These are phyloP conservation scores for Cicer pinnatifidum DNA, from an alignment of 306 rosid genomes.

Conservation along the genomic window DNA sequence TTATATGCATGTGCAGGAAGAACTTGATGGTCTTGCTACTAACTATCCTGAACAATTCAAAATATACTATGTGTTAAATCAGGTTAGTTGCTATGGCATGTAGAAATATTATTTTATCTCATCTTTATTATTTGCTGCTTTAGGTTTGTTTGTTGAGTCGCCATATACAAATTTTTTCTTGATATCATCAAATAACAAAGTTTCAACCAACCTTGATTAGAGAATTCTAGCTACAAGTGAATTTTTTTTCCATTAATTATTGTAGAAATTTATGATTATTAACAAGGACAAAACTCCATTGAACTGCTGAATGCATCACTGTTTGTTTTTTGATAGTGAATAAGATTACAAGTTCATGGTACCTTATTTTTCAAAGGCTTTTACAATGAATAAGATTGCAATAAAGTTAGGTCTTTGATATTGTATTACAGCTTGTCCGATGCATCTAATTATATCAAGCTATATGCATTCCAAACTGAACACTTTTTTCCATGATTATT, in stretches of 20 bases:
- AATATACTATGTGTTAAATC: conserved; percentile 77
- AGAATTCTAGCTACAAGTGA: neutral
- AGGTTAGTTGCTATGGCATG: conserved; percentile 58
- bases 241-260: neutral
- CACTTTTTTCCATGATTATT: neutral
- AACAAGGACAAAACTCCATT: conserved; percentile 15
- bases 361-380: neutral
- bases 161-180: neutral
- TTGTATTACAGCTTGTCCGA: neutral
- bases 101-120: conserved; percentile 28
- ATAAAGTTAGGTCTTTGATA: neutral
- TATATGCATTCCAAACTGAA: conserved; percentile 18
- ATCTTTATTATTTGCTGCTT: conserved; percentile 1
- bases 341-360: neutral
- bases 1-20: conserved; percentile 65
- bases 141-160: conserved; percentile 8
- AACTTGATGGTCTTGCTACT: conserved; percentile 72
- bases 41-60: conserved; percentile 76
- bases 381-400: neutral
- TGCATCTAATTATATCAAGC: neutral
- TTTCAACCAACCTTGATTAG: conserved; percentile 8
- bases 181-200: conserved; percentile 19
- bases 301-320: conserved; percentile 11
- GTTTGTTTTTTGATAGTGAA: neutral
- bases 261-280: neutral